Conservation (phyloP, 1,139 yeast genomes). For the Arxiozyma heterogenica region DNA sequence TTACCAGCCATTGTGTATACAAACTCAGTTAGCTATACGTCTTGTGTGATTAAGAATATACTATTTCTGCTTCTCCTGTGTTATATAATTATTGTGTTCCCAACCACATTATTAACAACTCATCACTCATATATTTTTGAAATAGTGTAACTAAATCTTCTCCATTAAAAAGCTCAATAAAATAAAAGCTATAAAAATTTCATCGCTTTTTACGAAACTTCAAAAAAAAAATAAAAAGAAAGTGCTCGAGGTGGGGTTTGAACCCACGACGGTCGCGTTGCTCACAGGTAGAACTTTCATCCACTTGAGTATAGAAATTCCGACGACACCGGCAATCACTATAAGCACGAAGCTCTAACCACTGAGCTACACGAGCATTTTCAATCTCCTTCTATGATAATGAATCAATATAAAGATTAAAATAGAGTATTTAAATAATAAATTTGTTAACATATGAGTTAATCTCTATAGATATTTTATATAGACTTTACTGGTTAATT, state of each 20-base stretch:
- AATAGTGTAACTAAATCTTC: background rate
- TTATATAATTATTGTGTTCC: too few species aligned
- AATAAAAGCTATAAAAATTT: background rate
- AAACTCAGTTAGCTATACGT: background rate
- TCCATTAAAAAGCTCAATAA: background rate
- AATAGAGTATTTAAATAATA: too few species aligned
- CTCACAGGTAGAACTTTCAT: constrained; percentile 19
- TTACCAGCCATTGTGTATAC: constrained; percentile 17
- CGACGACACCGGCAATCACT: constrained; percentile 30
- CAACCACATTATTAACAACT: too few species aligned
- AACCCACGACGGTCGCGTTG: constrained; percentile 47
- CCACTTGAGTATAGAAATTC: constrained; percentile 19
- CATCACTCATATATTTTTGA: background rate
- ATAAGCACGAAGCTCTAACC: constrained; percentile 47
- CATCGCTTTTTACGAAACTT: background rate
- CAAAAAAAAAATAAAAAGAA: constrained; percentile 18
- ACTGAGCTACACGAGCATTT: constrained; percentile 44
- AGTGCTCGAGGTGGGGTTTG: constrained; percentile 45
- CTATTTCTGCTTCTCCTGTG: background rate
- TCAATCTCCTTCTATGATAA: too few species aligned
- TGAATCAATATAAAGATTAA: too few species aligned
- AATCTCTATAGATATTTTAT: too few species aligned
- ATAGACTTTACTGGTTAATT: too few species aligned
- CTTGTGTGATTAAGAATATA: background rate
- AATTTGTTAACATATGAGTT: too few species aligned